Evolutionary conservation across 345 rosid species (phyloP), one percentile per base, ranked within the genome.

Genomic region (Camelina sativa): DNA sequence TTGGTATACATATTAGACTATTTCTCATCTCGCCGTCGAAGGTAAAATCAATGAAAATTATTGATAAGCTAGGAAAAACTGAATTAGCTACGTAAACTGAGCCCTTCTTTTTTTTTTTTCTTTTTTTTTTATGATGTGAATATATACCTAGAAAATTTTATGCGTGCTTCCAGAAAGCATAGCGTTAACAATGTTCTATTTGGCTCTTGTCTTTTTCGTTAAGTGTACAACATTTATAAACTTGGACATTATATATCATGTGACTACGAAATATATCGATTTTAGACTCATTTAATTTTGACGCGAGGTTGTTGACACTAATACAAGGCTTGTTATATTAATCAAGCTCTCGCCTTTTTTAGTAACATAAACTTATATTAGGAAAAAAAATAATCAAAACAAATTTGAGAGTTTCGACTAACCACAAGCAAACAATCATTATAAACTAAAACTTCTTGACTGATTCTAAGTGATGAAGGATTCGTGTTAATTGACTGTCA

Each of bases 31-130:
- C 16, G 30, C 55, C 15, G 11, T 59, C 47, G 38, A 35, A 23
- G 44, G 46, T 20, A 44, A 19, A 30, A 13, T 37, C 23, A 15
- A 22, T 3, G 10, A 23, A 50, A 20, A 10, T 37, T 51, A 15
- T 17, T 69, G 56, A 71, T 61, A 23, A 30, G 64, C 54, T 40
- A 69, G 48, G 15, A 4, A 69, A 57, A 57, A 32, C n/a, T 19
- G 57, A 58, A 47, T 15, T 58, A 20, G 34, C 32, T 23, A 23
- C 3, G 25, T 23, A 3, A 23, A 23, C 25, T 58, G 35, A 47
- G 37, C 13, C 64, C 0, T 19, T 35, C 38, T 8, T 37, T 37
- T 7, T 35, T 35, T 7, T 17, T 17, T 35, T 35, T 8, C 0
- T 35, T 37, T 35, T 8, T 37, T 1, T 34, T 34, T n/a, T 25